Evolutionary conservation across 176 grass and related monocot species (phyloP), one percentile per base, ranked within the genome.

Genomic region (Bonia amplexicaulis): DNA sequence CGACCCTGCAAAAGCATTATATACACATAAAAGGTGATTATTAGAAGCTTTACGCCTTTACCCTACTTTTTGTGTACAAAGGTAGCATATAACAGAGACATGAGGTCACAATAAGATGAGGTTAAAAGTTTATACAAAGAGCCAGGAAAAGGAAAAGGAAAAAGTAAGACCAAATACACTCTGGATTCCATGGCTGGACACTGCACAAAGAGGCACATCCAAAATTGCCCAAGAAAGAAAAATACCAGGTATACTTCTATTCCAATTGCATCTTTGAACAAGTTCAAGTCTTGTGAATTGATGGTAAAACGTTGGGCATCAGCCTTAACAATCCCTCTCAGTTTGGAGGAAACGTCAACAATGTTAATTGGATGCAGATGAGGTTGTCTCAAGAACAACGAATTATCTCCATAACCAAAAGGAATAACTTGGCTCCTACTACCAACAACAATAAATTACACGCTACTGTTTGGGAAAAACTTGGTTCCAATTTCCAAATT

Each of bases 1-100:
- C 64, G 92, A 84, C 77, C 65, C 96, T 99, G 83, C 61, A 88
- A 85, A 74, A 87, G 69, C 29, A 80, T 37, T 37, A 92, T 47
- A 44, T 26, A 79, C 23, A 82, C 51, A 73, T 20, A 72, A 78
- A 60, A 71, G 12, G 31, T 80, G 22, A 76, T 26, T 71, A 60
- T 27, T 71, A 55, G 37, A 26, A 7, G 48, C 40, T 66, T 55
- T 62, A 75, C 19, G 42, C 2, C 40, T 66, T 63, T 62, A 75
- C 57, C 49, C 3, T 53, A 69, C 31, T 54, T 87, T 47, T 57
- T 31, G 52, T 41, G 19, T 49, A 51, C 29, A 57, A 81, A 35
- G 9, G 40, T 71, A 76, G 45, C 49, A 61, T 74, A 37, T 54
- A 80, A 61, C 15, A 74, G 46, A 45, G 70, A 78, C 6, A 59